phyloP scores from a whole-genome alignment of 2,329 filamentous ascomycete genomes.

The Hyphodiscus sp. region DNA sequence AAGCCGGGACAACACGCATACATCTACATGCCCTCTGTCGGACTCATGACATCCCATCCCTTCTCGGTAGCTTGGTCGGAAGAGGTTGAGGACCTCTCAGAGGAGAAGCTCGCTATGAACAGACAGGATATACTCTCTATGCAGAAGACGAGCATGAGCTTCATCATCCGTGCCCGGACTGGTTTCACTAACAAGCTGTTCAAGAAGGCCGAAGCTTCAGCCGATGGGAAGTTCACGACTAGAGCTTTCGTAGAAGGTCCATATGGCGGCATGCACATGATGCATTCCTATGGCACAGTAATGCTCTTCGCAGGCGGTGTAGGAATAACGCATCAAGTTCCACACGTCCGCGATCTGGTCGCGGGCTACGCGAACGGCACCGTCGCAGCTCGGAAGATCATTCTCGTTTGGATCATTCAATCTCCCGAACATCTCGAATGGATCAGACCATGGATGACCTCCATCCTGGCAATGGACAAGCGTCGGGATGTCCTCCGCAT shows the following conservation, averaged over 20 bases:
- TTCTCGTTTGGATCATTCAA: conserved; percentile 75
- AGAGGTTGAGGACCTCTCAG: conserved; percentile 46
- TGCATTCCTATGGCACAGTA: conserved; percentile 71
- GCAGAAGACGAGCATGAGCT: conserved; percentile 60
- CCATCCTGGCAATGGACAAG: conserved; percentile 68
- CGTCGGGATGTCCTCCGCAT: conserved; percentile 69
- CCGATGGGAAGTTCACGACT: conserved; percentile 55
- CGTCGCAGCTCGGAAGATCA: conserved; percentile 62
- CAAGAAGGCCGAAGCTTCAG: conserved; percentile 55
- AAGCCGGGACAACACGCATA: conserved; percentile 73
- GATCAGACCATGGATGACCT: conserved; percentile 80
- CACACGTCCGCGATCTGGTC: conserved; percentile 67
- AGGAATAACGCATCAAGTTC: conserved; percentile 73
- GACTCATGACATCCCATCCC: conserved; percentile 69
- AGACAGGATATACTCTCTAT: conserved; percentile 51
- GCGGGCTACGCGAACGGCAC: conserved; percentile 61
- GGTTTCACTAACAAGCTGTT: conserved; percentile 68
- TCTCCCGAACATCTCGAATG: conserved; percentile 75
- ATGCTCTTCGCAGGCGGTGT: conserved; percentile 76
- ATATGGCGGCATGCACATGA: conserved; percentile 64
- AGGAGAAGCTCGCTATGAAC: conserved; percentile 52
- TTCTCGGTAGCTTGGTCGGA: conserved; percentile 77
- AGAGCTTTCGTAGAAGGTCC: conserved; percentile 68
- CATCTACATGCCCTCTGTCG: conserved; percentile 67
- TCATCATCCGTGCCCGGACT: conserved; percentile 66